These are phyloP conservation scores for Serendipita sp. DNA, from an alignment of 768 basidiomycete species.

Conservation along the genomic window DNA sequence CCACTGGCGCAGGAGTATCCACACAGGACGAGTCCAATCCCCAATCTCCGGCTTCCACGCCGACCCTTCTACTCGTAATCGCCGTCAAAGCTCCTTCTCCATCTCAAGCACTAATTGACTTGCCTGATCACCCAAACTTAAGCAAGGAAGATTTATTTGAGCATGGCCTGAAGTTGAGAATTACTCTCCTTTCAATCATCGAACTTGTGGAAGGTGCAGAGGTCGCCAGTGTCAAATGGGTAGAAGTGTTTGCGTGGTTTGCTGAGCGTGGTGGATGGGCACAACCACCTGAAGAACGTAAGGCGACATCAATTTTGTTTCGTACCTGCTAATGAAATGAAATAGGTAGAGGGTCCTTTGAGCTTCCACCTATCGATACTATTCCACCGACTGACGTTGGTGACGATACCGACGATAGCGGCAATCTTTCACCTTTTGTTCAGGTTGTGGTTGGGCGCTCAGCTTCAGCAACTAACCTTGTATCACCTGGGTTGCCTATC, in stretches of 20 bases:
- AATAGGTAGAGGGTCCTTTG: not conserved
- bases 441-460: not conserved
- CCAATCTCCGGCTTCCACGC: not conserved
- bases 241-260: slow-evolving; percentile 78
- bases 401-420: not conserved
- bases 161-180: slow-evolving; percentile 65
- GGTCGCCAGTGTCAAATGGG: slow-evolving; percentile 61
- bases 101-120: slow-evolving; percentile 27
- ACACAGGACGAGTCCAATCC: not conserved
- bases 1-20: not conserved
- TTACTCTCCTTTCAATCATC: slow-evolving; percentile 66
- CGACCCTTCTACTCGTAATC: slow-evolving; percentile 19
- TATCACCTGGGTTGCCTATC: slow-evolving; percentile 2
- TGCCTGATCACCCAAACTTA: slow-evolving; percentile 33
- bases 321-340: not conserved
- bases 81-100: slow-evolving; percentile 26
- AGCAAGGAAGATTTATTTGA: slow-evolving; percentile 51
- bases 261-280: slow-evolving; percentile 37
- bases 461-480: not conserved
- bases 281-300: slow-evolving; percentile 10
- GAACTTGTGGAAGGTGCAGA: slow-evolving; percentile 80
- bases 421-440: not conserved
- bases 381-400: not conserved
- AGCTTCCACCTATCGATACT: not conserved
- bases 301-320: slow-evolving; percentile 2